A percentile compares a stretch with the other conserved stretches of the same genome.
phyloP scores from a whole-genome alignment of 2,329 filamentous ascomycete species.

The Nemania diffusa region DNA sequence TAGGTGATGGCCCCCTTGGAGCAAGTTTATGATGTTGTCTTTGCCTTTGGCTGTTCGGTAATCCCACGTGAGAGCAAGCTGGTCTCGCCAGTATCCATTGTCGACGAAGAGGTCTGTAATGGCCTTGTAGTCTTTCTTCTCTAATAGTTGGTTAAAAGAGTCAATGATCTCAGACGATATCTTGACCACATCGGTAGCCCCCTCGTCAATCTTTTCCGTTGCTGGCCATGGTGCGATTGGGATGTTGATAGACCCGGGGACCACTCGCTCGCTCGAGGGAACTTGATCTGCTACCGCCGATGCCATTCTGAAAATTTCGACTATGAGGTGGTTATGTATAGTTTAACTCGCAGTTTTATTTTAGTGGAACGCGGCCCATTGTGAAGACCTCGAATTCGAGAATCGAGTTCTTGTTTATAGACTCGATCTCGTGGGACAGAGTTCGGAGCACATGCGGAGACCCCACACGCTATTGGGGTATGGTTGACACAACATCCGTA shows the following conservation, averaged over 20 bases:
- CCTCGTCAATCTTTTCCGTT: constrained; percentile 45
- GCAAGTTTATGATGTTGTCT: constrained; percentile 52
- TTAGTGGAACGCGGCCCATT: not conserved
- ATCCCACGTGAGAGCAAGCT: constrained; percentile 66
- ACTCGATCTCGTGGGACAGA: not conserved
- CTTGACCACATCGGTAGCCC: constrained; percentile 49
- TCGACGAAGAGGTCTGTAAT: constrained; percentile 59
- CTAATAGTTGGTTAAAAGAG: constrained; percentile 53
- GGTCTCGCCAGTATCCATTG: constrained; percentile 67
- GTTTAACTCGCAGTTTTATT: not conserved
- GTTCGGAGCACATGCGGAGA: constrained; percentile 8
- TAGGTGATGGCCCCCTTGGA: constrained; percentile 47
- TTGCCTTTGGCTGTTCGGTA: constrained; percentile 63
- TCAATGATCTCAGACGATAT: constrained; percentile 53
- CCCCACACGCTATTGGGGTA: constrained; percentile 22
- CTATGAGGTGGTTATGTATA: not conserved
- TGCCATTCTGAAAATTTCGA: constrained; percentile 29
- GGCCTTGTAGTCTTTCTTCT: constrained; percentile 48
- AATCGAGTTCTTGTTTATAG: constrained; percentile 18
- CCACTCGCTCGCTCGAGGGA: constrained; percentile 47
- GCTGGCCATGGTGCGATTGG: constrained; percentile 55
- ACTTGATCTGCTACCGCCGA: constrained; percentile 17
- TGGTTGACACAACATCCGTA: not conserved
- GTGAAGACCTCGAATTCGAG: not conserved
- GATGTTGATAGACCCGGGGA: constrained; percentile 52